Base-by-base conservation (phyloP, 2,329 filamentous ascomycete species). In the Colletotrichum sp. region DNA sequence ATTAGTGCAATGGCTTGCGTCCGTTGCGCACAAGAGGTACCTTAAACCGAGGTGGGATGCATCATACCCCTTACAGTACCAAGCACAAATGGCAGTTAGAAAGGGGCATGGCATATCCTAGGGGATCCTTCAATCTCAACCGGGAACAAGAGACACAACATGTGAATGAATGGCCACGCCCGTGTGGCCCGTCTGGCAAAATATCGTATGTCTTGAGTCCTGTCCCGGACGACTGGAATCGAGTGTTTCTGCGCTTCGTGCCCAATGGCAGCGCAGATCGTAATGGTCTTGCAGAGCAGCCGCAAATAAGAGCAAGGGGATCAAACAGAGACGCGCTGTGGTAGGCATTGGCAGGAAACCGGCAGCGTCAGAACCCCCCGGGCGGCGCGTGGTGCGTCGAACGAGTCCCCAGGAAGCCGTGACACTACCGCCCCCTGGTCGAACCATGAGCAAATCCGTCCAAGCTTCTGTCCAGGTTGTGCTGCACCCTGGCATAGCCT, bases 371-470 rank as follows among this genome's bases (percentile, higher is more conserved):
- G 73, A 75, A 73, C 13, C 43, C 73, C 71, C 70, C 64, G 15
- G 73, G 55, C 58, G 10, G 27, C 73, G 70, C 70, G 70, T 75
- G 64, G 71, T 73, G 58, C 56, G 48, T 75, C 64, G 73, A 60
- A 73, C 70, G 73, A 75, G 70, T 73, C 64, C 64, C 64, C 56
- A 68, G 58, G 16, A 58, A 75, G 73, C 73, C 69, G 64, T 75
- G 73, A 73, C 73, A 73, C 68, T 9, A 43, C 34, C 43, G 27
- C 61, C 56, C 73, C 73, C 70, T 75, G 73, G 73, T 75, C 73
- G 73, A 75, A 75, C 73, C 73, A 68, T 75, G 70, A 22, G 70
- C 34, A 73, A 74, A 75, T 68, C 65, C 64, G 73, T 55, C 69
- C 69, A 72, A 64, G 52, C 62, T 72, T 67, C 69, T 16, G 61